phyloP scores from a whole-genome alignment of 2,329 filamentous ascomycete species.

The Dryadomyces quercus-mongolicae region DNA sequence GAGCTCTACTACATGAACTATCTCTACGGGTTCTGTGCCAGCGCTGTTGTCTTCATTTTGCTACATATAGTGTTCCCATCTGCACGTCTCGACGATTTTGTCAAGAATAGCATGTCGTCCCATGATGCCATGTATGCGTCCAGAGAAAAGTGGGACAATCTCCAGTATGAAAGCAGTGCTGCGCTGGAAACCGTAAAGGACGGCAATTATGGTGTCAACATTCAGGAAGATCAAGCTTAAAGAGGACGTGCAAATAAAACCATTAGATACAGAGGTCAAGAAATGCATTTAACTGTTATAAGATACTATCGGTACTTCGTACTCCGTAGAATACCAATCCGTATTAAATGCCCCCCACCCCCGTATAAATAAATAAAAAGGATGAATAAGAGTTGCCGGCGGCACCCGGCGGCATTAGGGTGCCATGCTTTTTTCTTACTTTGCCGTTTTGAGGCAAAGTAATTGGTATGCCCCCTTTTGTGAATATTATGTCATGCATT shows the following conservation, averaged over 20 bases:
- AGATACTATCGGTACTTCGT: too few species aligned
- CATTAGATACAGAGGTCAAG: too few species aligned
- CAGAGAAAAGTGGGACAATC: constrained; percentile 19
- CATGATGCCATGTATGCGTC: constrained; percentile 18
- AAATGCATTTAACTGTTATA: too few species aligned
- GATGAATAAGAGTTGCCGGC: too few species aligned
- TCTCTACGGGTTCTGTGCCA: constrained; percentile 24
- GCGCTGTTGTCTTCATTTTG: constrained; percentile 18
- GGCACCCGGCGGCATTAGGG: too few species aligned
- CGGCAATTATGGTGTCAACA: background rate
- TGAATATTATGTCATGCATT: too few species aligned
- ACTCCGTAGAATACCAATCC: too few species aligned
- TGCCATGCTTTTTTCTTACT: too few species aligned
- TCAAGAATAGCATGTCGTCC: constrained; percentile 14
- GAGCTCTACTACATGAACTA: constrained; percentile 28
- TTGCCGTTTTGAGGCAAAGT: too few species aligned
- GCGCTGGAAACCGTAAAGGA: background rate
- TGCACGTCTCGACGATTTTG: constrained; percentile 17
- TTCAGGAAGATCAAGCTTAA: background rate
- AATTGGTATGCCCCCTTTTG: too few species aligned
- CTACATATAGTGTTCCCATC: constrained; percentile 21
- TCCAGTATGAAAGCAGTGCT: background rate
- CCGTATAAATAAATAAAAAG: too few species aligned
- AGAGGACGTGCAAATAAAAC: background rate
- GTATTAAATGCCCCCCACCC: too few species aligned